Evolutionary conservation across 2,329 filamentous ascomycete species (phyloP).

Genomic region (Mariannaea elegans): DNA sequence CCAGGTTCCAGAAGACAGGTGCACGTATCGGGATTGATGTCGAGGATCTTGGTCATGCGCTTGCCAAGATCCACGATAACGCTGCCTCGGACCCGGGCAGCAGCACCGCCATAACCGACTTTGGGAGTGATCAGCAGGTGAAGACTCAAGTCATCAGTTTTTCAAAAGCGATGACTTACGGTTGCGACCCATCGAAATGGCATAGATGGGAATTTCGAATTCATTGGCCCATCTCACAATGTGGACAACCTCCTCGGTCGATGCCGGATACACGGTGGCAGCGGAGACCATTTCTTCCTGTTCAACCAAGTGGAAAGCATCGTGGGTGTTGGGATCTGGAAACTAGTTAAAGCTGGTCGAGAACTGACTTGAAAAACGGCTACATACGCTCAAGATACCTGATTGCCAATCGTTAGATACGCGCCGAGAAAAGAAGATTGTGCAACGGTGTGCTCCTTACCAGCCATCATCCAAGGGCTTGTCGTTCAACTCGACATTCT

Average conservation of each 20-base stretch:
- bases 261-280: slow-evolving; percentile 11
- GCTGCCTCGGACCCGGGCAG: slow-evolving; percentile 13
- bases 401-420: no score
- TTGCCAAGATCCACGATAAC: slow-evolving; percentile 12
- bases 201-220: slow-evolving; percentile 11
- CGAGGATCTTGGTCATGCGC: slow-evolving; percentile 17
- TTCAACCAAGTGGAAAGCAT: slow-evolving; percentile 17
- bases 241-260: slow-evolving; percentile 11
- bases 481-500: no score
- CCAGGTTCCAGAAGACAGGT: slow-evolving; percentile 17
- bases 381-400: no score
- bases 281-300: slow-evolving; percentile 9
- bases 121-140: no score
- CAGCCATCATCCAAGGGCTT: no score
- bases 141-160: not conserved
- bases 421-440: no score
- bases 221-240: slow-evolving; percentile 20
- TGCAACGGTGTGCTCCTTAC: no score
- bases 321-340: no score
- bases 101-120: slow-evolving; percentile 19
- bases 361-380: no score
- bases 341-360: no score
- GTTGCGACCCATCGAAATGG: slow-evolving; percentile 17
- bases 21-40: slow-evolving; percentile 5
- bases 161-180: not conserved